Evolutionary conservation across 23 red algal species (phyloP), one percentile per base, ranked within the genome.

Genomic region (Gracilaria gracilis): DNA sequence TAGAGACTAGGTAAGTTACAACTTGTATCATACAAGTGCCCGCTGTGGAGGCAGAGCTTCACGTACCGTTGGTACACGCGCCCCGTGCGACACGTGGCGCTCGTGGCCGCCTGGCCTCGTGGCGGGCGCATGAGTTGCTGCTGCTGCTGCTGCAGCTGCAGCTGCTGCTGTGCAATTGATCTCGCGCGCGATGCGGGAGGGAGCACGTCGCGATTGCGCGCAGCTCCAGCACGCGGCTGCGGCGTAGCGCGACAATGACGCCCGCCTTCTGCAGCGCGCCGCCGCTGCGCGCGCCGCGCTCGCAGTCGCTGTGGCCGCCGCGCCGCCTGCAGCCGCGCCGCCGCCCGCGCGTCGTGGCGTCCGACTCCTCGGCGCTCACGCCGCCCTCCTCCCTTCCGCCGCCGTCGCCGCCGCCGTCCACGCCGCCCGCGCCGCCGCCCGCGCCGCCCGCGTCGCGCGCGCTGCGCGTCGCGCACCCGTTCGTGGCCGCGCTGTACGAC

Each of bases 401-500:
- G 31, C 19, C 69, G 16, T 47, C 37, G 14, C 25, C 35, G 4
- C 35, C 69, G 39, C 36, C 69, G 37, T 25, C 36, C 69, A 75
- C 69, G 69, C 35, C 72, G 23, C 72, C 72, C 1, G 11, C 40
- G 5, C 42, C 17, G 9, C 72, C 72, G 9, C 42, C 38, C 5
- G 1, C 39, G 20, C 12, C 39, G 38, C 42, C 40, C 5, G 4
- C 72, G 39, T 51, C 72, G 13, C 72, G 40, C 27, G 21, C 72
- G n/a, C 0, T 51, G 12, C 23, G 9, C 9, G 20, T 42, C 2
- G 9, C 31, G 23, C 39, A 82, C 24, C 53, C 53, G 55, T 62
- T 82, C 36, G 23, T 65, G 27, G 14, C 79, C 2, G 40, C 79
- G 2, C 53, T 82, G 21, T 82, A 82, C 36, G 49, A 61, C 4